Percentiles rank a stretch among this genome's conserved stretches.
These are phyloP conservation scores for Dovyalis caffra DNA, from an alignment of 345 rosid genomes.

Conservation along the genomic window DNA sequence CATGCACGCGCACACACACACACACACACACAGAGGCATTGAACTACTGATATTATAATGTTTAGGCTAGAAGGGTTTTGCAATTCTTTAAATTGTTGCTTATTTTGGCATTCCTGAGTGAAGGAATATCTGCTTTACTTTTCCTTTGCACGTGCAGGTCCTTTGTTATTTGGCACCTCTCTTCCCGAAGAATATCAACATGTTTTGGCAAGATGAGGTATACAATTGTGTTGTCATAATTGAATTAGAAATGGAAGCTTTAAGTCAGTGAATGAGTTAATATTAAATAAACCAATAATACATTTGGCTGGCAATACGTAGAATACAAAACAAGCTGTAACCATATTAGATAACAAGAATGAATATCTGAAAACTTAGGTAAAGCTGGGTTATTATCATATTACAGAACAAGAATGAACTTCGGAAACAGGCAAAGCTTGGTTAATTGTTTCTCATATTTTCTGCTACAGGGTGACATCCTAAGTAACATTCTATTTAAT, in stretches of 20 bases:
- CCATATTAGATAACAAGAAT: background rate
- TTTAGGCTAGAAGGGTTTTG: background rate
- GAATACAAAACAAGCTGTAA: too few species aligned
- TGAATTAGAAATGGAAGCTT: conserved; percentile 8
- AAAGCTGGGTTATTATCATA: background rate
- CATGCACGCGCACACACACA: too few species aligned
- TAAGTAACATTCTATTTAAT: background rate
- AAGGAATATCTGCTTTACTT: background rate
- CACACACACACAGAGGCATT: too few species aligned
- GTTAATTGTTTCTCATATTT: too few species aligned
- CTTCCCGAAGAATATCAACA: conserved; percentile 74
- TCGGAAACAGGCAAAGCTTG: too few species aligned
- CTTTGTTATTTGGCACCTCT: conserved; percentile 88
- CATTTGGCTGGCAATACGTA: background rate
- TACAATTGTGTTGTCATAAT: conserved; percentile 24
- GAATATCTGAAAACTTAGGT: background rate
- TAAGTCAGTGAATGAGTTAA: conserved; percentile 12
- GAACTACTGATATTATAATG: background rate
- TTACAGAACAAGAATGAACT: too few species aligned
- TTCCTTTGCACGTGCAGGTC: conserved; percentile 53
- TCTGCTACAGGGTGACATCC: background rate
- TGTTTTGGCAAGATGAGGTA: conserved; percentile 99
- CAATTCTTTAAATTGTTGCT: background rate
- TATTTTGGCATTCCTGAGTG: conserved; percentile 1
- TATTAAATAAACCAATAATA: background rate